These are phyloP conservation scores for Zopfochytrium polystomum DNA, from an alignment of 371 early-diverging fungal genomes.

Conservation along the genomic window DNA sequence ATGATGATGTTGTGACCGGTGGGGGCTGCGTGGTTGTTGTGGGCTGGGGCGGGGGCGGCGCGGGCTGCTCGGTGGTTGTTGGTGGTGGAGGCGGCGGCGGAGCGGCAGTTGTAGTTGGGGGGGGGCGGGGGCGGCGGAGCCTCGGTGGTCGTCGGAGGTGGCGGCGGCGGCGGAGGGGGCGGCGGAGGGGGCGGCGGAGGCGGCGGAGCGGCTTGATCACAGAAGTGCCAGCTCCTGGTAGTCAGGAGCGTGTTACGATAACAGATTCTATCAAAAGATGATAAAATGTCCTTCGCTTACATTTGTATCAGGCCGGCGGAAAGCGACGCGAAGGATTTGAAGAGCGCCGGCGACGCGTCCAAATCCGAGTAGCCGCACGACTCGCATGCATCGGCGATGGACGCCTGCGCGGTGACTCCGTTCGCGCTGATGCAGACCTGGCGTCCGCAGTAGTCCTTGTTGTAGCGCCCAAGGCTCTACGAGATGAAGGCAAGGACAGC, in stretches of 20 bases:
- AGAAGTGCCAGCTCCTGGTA: no score
- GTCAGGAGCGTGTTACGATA: no score
- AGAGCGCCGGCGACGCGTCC: slow-evolving; percentile 1
- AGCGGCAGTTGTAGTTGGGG: background rate
- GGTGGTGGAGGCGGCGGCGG: background rate
- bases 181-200: no score
- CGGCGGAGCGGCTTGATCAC: no score
- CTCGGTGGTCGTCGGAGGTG: no score
- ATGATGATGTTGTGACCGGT: background rate
- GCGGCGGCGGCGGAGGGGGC: no score
- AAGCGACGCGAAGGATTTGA: background rate
- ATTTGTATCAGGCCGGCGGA: background rate
- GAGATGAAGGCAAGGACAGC: background rate
- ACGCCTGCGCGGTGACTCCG: background rate
- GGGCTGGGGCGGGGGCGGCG: background rate
- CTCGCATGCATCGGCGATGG: background rate
- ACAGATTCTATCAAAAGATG: no score
- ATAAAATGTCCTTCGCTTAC: background rate
- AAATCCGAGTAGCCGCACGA: background rate
- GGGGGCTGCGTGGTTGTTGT: background rate
- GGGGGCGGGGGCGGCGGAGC: no score
- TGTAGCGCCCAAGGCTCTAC: background rate
- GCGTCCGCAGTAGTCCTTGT: background rate
- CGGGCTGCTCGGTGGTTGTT: background rate
- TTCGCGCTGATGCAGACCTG: background rate